These are phyloP conservation scores for Termitomyces sp. DNA, from an alignment of 768 basidiomycete species.

Conservation along the genomic window DNA sequence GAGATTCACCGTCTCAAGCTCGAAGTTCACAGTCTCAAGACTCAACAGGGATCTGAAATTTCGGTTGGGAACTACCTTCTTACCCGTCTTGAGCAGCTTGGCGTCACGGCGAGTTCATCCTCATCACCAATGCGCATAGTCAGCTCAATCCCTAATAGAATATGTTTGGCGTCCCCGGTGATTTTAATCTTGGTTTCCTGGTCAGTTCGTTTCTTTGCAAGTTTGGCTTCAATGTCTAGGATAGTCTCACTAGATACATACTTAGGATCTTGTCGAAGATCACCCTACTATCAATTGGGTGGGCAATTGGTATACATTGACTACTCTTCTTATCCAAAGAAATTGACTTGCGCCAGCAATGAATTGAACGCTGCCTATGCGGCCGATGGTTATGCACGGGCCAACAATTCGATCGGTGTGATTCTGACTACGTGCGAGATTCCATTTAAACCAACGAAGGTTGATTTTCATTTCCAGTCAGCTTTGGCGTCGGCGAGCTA, in stretches of 20 bases:
- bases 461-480: conserved; percentile 15
- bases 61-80: conserved; percentile 54
- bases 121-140: too few relatives aligned
- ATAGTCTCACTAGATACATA: not conserved
- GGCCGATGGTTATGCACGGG: conserved; percentile 88
- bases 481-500: conserved; percentile 92
- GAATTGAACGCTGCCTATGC: conserved; percentile 88
- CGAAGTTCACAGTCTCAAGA: conserved; percentile 35
- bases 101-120: conserved; percentile 38
- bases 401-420: conserved; percentile 72
- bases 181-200: conserved; percentile 73
- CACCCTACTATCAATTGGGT: conserved; percentile 78
- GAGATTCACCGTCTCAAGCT: conserved; percentile 44
- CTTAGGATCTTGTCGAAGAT: conserved; percentile 77
- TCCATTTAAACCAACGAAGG: not conserved
- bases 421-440: conserved; percentile 64
- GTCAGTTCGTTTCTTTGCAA: conserved; percentile 20
- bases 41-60: conserved; percentile 30
- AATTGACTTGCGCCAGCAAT: conserved; percentile 40
- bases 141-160: conserved; percentile 32
- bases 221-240: not conserved
- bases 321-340: too few relatives aligned
- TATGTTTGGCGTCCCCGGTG: conserved; percentile 85
- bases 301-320: conserved; percentile 60
- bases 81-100: conserved; percentile 50